Conservation (phyloP, 2,329 filamentous ascomycete genomes). For the Pezicula radicicola region DNA sequence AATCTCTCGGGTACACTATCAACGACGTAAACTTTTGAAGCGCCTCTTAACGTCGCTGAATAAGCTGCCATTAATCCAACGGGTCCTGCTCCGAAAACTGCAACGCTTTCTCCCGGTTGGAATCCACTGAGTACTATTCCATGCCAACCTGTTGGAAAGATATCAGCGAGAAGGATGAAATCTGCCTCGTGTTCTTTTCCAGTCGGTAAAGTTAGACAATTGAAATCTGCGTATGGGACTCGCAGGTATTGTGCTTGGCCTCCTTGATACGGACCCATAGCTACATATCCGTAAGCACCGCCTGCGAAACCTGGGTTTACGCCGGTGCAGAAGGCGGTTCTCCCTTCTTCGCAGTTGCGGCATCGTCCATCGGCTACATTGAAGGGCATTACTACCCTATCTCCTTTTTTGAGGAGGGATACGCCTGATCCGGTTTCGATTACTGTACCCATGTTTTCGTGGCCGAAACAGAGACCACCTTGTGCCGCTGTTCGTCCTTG, state of each 20-base stretch:
- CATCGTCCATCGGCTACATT: conserved; percentile 63
- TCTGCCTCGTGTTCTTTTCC: conserved; percentile 56
- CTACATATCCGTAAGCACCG: conserved; percentile 60
- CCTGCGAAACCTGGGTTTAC: conserved; percentile 59
- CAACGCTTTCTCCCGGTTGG: conserved; percentile 57
- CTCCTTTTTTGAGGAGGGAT: conserved; percentile 58
- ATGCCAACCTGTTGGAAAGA: conserved; percentile 52
- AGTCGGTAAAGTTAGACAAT: conserved; percentile 57
- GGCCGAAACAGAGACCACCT: conserved; percentile 58
- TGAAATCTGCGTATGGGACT: conserved; percentile 66
- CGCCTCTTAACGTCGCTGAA: conserved; percentile 57
- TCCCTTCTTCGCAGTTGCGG: conserved; percentile 61
- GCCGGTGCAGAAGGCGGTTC: conserved; percentile 63
- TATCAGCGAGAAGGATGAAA: conserved; percentile 51
- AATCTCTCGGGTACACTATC: conserved; percentile 60
- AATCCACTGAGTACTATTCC: conserved; percentile 56
- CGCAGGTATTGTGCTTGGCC: conserved; percentile 59
- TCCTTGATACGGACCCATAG: conserved; percentile 50
- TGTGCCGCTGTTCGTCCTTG: conserved; percentile 62
- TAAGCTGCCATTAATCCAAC: conserved; percentile 67
- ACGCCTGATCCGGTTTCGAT: conserved; percentile 55
- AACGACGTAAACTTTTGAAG: conserved; percentile 58
- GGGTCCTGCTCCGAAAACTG: conserved; percentile 62
- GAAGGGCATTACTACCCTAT: conserved; percentile 63
- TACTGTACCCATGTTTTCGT: conserved; percentile 60